Evolutionary conservation across 352 stramenopile genomes (phyloP).

Genomic region (Labyrinthula sp.): DNA sequence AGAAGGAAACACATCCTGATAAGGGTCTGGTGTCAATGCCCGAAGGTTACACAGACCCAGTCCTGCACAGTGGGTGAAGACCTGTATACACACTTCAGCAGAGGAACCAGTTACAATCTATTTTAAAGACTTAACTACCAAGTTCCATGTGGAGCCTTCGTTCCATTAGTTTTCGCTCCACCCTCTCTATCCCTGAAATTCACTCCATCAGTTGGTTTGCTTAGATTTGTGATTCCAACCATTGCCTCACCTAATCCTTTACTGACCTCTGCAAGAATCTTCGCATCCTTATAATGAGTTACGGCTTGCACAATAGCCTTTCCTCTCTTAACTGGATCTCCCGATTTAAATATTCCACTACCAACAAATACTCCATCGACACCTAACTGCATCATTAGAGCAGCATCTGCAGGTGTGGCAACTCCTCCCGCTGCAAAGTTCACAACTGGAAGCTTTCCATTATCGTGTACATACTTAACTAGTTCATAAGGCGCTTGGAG

Average conservation of each 20-base stretch:
- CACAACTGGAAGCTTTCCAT: slow-evolving; percentile 65
- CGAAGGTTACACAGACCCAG: too few relatives aligned
- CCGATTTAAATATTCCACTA: slow-evolving; percentile 89
- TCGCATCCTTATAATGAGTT: slow-evolving; percentile 85
- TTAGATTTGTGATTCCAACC: slow-evolving; percentile 89
- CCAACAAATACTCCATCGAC: slow-evolving; percentile 95
- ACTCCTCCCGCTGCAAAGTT: slow-evolving; percentile 94
- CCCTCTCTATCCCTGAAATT: slow-evolving; percentile 93
- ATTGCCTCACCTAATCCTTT: slow-evolving; percentile 83
- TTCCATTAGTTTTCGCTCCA: slow-evolving; percentile 30
- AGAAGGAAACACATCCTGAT: too few relatives aligned
- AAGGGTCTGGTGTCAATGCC: too few relatives aligned
- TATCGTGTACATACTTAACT: slow-evolving; percentile 43
- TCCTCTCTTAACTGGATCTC: slow-evolving; percentile 62
- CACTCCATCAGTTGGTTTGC: slow-evolving; percentile 65
- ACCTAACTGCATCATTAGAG: slow-evolving; percentile 95
- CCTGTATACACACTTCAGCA: too few relatives aligned
- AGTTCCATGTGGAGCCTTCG: slow-evolving; percentile 12
- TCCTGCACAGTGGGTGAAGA: too few relatives aligned
- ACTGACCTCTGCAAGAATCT: slow-evolving; percentile 83
- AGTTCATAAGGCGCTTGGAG: slow-evolving; percentile 77
- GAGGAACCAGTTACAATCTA: too few relatives aligned
- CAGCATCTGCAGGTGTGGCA: slow-evolving; percentile 85
- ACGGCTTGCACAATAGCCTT: slow-evolving; percentile 83
- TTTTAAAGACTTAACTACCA: too few relatives aligned